Conservation (phyloP, 106 monocot species). For the Dendrobium catenatum region DNA sequence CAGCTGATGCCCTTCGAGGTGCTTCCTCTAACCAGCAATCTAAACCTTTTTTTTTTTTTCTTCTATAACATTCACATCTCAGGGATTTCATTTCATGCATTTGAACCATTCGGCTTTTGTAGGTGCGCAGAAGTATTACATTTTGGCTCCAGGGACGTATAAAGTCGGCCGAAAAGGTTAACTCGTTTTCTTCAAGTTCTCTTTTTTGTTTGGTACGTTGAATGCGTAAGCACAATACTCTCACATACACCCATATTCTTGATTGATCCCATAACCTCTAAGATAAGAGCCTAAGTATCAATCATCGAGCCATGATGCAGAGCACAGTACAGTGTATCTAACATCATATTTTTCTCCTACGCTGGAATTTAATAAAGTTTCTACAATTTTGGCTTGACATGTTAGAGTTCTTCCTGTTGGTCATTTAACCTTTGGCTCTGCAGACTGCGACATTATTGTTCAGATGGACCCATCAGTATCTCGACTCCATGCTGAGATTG, state of each 20-base stretch:
- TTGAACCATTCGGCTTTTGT: conserved; percentile 1
- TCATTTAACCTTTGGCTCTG: conserved; percentile 4
- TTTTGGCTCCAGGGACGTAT: conserved; percentile 77
- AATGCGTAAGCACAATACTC: no score
- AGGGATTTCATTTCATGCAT: not conserved
- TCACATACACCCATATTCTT: no score
- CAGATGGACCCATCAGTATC: conserved; percentile 77
- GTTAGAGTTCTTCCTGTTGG: not conserved
- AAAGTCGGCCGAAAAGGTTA: conserved; percentile 92
- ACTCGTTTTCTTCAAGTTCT: not conserved
- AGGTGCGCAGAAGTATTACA: conserved; percentile 76
- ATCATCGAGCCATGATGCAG: no score
- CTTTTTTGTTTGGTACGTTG: no score
- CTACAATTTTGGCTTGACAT: not conserved
- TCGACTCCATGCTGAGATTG: conserved; percentile 81
- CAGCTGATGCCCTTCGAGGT: conserved; percentile 56
- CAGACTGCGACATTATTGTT: conserved; percentile 88
- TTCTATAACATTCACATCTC: not conserved
- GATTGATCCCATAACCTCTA: no score
- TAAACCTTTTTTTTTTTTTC: not conserved
- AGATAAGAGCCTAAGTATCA: no score
- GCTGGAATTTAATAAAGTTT: not conserved
- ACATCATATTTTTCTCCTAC: no score
- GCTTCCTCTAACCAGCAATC: not conserved
- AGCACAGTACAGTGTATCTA: no score